A percentile compares a stretch with the other conserved stretches of the same genome.
phyloP scores from a whole-genome alignment of 345 rosid species.

The Hibiscus trionum region DNA sequence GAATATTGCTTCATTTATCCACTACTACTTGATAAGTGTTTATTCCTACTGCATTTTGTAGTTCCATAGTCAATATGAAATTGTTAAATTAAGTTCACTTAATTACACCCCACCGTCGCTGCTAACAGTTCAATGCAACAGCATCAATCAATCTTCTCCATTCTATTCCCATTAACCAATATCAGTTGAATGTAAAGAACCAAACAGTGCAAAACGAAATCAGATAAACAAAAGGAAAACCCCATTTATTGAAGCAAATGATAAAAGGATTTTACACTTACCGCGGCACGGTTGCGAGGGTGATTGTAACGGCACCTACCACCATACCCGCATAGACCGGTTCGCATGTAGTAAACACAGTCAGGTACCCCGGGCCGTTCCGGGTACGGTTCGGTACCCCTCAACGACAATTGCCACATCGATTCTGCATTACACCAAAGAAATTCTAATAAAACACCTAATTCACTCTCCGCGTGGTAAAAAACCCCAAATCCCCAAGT shows the following conservation, averaged over 20 bases:
- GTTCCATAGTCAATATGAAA: not conserved
- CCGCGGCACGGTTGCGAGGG: constrained; percentile 88
- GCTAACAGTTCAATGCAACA: not conserved
- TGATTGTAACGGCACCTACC: constrained; percentile 90
- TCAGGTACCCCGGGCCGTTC: constrained; percentile 71
- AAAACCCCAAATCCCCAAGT: constrained; percentile 24
- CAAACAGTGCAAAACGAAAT: not conserved
- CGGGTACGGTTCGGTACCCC: constrained; percentile 53
- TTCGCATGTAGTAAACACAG: constrained; percentile 89
- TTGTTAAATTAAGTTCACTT: not conserved
- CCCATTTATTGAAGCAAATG: not conserved
- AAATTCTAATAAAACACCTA: constrained; percentile 24
- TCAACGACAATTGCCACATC: constrained; percentile 66
- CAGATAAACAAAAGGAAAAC: not conserved
- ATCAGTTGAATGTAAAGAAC: not conserved
- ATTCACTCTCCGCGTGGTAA: constrained; percentile 19
- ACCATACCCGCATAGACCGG: constrained; percentile 80
- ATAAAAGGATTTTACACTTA: constrained; percentile 18
- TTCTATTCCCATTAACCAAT: not conserved
- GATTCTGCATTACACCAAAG: constrained; percentile 48
- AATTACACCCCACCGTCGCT: not conserved
- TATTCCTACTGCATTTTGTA: not conserved
- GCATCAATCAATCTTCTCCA: not conserved
- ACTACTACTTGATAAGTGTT: not conserved
- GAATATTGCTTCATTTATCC: not conserved